Percentiles rank a stretch among this genome's conserved stretches.
phyloP scores from a whole-genome alignment of 2,329 filamentous ascomycete genomes.

The Verticillium isaacii region DNA sequence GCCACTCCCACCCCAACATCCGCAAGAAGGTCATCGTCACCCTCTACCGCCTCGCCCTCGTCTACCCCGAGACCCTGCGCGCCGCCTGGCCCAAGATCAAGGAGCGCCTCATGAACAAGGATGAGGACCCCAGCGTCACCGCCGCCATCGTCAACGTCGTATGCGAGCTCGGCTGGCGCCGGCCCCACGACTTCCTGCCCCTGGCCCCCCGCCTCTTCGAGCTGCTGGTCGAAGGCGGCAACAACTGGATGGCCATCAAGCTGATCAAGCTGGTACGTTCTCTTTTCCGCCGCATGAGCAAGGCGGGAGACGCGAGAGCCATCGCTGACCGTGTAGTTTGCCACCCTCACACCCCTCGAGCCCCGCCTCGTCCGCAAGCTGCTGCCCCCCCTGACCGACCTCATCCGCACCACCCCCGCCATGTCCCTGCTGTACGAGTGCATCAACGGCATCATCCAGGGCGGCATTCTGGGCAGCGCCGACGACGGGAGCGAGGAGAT shows the following conservation, averaged over 20 bases:
- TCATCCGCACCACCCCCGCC: conserved; percentile 90
- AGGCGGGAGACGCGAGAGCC: no score
- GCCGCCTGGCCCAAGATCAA: conserved; percentile 98
- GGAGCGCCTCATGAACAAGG: conserved; percentile 82
- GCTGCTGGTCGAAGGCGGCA: conserved; percentile 82
- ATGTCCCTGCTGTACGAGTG: conserved; percentile 99
- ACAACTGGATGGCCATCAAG: conserved; percentile 99
- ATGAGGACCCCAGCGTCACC: conserved; percentile 88
- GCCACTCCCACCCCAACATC: conserved; percentile 78
- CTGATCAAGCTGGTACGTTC: conserved; percentile 82
- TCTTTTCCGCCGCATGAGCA: no score
- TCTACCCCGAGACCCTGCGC: conserved; percentile 92
- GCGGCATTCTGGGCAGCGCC: conserved; percentile 81
- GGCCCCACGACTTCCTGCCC: conserved; percentile 89
- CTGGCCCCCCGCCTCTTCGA: conserved; percentile 90
- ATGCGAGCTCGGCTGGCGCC: conserved; percentile 90
- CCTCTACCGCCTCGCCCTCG: conserved; percentile 84
- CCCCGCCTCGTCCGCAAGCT: conserved; percentile 88
- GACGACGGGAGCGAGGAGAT: conserved; percentile 90
- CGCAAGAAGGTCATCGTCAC: conserved; percentile 96
- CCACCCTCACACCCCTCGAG: conserved; percentile 86
- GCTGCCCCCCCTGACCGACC: conserved; percentile 81
- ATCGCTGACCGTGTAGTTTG: conserved; percentile 58
- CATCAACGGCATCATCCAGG: conserved; percentile 97
- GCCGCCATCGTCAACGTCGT: conserved; percentile 96